Evolutionary conservation across 441 rosid species (phyloP).

Genomic region (Viola pubescens): DNA sequence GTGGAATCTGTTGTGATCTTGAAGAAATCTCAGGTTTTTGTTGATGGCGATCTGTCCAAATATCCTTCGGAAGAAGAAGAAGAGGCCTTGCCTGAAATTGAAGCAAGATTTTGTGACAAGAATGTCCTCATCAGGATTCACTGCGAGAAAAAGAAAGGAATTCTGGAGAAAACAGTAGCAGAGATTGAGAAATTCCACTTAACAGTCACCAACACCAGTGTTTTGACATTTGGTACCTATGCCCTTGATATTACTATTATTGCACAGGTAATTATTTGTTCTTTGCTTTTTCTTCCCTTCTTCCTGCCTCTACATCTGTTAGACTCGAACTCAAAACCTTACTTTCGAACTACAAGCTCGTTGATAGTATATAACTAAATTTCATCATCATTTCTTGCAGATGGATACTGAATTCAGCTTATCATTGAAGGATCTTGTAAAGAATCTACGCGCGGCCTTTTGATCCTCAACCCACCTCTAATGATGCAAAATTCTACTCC

Average conservation of each 20-base stretch:
- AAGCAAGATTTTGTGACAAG: conserved; percentile 54
- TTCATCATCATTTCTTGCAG: conserved; percentile 28
- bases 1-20: conserved; percentile 54
- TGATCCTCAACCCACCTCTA: background rate
- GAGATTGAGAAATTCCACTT: conserved; percentile 53
- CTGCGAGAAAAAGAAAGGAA: conserved; percentile 56
- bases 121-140: conserved; percentile 61
- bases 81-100: conserved; percentile 47
- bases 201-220: conserved; percentile 41
- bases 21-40: conserved; percentile 46
- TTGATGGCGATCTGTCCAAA: conserved; percentile 25
- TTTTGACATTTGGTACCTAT: conserved; percentile 51
- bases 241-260: conserved; percentile 53
- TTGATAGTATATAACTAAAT: no score
- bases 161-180: conserved; percentile 39
- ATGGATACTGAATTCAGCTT: conserved; percentile 46
- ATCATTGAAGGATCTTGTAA: conserved; percentile 58
- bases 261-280: conserved; percentile 40
- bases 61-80: conserved; percentile 1
- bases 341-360: background rate
- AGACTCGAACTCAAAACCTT: background rate
- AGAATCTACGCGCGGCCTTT: conserved; percentile 45
- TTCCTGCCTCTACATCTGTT: no score
- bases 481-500: background rate
- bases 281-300: background rate